Evolutionary conservation across 2,329 filamentous ascomycete species (phyloP), one percentile per base, ranked within the genome.

Genomic region (Monosporascus sp.): DNA sequence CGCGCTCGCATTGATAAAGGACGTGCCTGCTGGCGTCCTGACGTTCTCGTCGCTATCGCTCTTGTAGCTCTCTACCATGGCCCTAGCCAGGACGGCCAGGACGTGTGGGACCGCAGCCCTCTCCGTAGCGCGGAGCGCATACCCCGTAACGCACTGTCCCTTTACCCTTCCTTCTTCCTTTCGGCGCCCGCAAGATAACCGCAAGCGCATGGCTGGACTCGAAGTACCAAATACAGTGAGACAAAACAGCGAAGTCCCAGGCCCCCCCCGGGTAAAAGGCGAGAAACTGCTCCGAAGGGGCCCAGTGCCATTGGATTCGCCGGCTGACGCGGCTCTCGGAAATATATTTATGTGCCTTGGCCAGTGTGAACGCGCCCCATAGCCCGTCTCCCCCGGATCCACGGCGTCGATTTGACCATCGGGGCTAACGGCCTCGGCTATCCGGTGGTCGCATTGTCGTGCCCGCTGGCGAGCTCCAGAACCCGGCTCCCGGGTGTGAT

Each of bases 391-490:
- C 0, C 72, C 80, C 1, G 79, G 80, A 65, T 84, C 81, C 27
- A 82, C 63, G 5, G 78, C 80, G 49, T 75, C 73, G 15, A 83
- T 68, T 47, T 65, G 67, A 0, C 79, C 78, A 0, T 64, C 31
- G 14, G 70, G 60, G 3, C 76, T 74, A 1, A 79, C 72, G 20
- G 66, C 72, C 58, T 72, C 62, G 46, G 81, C 81, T 18, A 84
- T 72, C 3, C 76, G 11, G 75, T 70, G 2, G 82, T 83, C 58
- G 55, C 59, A 54, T 80, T 79, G 3, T 24, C 22, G 2, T 22
- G 2, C 81, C 82, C 82, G 64, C 81, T 84, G 48, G 81, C 81
- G 38, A 85, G 64, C 61, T 84, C 82, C 2, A 85, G 71, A 6
- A 83, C 63, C 3, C 69, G 72, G 27, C 70, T 68, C 54, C 74